Evolutionary conservation across 2,329 filamentous ascomycete genomes (phyloP).

Genomic region (Penicillium sp.): DNA sequence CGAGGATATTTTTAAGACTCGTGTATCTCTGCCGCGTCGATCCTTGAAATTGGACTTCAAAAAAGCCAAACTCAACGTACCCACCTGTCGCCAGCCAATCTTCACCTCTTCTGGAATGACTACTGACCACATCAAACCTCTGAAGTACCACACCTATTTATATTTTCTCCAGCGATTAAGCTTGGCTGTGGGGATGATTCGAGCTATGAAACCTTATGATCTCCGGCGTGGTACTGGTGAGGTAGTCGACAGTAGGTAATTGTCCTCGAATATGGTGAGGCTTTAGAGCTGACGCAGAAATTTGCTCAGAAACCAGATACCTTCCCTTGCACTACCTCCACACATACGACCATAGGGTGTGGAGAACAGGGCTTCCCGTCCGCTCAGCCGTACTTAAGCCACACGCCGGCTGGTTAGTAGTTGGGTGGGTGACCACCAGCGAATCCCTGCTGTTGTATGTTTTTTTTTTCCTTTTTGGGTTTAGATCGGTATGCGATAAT

Average conservation of each 20-base stretch:
- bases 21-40: neutral
- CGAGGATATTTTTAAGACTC: conserved; percentile 1
- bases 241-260: conserved; percentile 1
- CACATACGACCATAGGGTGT: no score
- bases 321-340: no score
- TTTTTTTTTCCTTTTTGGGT: no score
- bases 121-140: neutral
- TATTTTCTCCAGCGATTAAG: conserved; percentile 2
- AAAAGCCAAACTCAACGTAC: conserved; percentile 2
- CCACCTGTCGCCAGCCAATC: conserved; percentile 4
- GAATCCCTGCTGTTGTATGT: no score
- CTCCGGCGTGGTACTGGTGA: conserved; percentile 4
- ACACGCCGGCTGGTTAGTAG: no score
- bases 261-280: neutral
- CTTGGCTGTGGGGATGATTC: conserved; percentile 3
- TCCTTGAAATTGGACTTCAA: conserved; percentile 1
- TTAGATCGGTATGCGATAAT: no score
- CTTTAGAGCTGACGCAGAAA: neutral
- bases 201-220: conserved; percentile 2
- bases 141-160: conserved; percentile 5
- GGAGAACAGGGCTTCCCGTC: no score
- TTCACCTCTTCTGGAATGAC: neutral
- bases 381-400: no score
- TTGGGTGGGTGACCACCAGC: no score
- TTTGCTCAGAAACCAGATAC: conserved; percentile 4